Percentiles rank a stretch among this genome's conserved stretches.
phyloP scores from a whole-genome alignment of 228 moss, liverwort and hornwort genomes.

The Sphagnum magellanicum region DNA sequence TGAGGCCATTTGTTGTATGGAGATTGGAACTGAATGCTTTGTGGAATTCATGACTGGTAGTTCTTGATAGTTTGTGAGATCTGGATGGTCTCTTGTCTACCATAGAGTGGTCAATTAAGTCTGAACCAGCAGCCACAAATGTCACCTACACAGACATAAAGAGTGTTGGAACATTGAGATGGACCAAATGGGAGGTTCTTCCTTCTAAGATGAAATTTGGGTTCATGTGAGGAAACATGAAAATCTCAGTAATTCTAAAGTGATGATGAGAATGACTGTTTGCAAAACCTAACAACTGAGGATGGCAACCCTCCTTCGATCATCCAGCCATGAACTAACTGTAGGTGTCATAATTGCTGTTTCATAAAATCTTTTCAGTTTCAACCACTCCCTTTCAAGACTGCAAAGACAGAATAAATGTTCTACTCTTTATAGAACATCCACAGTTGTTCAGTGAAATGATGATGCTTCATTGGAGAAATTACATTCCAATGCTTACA shows the following conservation, averaged over 20 bases:
- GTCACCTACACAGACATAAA: conserved; percentile 2
- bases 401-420: no score
- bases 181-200: background rate
- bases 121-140: conserved; percentile 1
- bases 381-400: no score
- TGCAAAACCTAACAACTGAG: background rate
- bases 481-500: background rate
- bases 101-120: conserved; percentile 6
- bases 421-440: background rate
- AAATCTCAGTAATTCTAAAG: background rate
- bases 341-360: no score
- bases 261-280: background rate
- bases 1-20: no score
- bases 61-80: conserved; percentile 23
- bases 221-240: background rate
- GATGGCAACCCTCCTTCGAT: background rate
- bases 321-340: no score
- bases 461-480: background rate
- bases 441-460: background rate
- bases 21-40: conserved; percentile 7
- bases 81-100: conserved; percentile 11
- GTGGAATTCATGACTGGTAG: conserved; percentile 36
- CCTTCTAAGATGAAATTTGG: background rate
- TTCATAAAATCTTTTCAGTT: no score
- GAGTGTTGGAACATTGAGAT: background rate